Percentiles rank a stretch among this genome's conserved stretches.
Conservation (phyloP, 179 eudicot species). For the Nepenthes alata region DNA sequence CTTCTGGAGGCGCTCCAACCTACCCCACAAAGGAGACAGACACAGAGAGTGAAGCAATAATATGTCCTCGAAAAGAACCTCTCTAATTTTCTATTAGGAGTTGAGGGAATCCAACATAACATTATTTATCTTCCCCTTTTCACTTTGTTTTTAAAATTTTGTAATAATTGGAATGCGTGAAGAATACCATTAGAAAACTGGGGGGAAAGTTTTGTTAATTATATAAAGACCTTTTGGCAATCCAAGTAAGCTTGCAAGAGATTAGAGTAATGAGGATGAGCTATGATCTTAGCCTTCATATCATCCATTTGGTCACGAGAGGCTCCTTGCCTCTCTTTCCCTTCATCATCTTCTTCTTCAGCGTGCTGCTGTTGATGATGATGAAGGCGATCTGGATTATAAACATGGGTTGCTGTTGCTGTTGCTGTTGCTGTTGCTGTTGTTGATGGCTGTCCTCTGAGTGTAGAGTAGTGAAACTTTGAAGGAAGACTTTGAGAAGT, state of each 20-base stretch:
- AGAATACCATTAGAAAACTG: too few relatives aligned
- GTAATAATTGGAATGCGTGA: too few relatives aligned
- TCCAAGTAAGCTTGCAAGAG: slow-evolving; percentile 39
- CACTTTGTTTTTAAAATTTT: neutral
- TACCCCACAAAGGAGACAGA: slow-evolving; percentile 2
- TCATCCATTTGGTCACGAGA: too few relatives aligned
- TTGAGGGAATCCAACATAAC: neutral
- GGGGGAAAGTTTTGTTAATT: neutral
- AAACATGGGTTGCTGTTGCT: neutral
- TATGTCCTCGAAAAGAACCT: neutral
- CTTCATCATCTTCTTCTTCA: neutral
- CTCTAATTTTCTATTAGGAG: neutral
- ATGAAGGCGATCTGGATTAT: neutral
- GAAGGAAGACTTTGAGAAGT: too few relatives aligned
- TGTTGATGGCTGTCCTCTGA: neutral
- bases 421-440: neutral
- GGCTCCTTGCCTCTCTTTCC: slow-evolving; percentile 13
- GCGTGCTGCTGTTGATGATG: slow-evolving; percentile 1
- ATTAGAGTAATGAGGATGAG: slow-evolving; percentile 36
- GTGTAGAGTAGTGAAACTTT: too few relatives aligned
- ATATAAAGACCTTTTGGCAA: slow-evolving; percentile 31
- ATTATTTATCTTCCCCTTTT: neutral
- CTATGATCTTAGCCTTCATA: slow-evolving; percentile 36
- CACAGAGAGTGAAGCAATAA: too few relatives aligned
- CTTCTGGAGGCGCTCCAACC: slow-evolving; percentile 95